Base-by-base conservation (phyloP, 2,329 filamentous ascomycete species). In the Botryotinia globosa region DNA sequence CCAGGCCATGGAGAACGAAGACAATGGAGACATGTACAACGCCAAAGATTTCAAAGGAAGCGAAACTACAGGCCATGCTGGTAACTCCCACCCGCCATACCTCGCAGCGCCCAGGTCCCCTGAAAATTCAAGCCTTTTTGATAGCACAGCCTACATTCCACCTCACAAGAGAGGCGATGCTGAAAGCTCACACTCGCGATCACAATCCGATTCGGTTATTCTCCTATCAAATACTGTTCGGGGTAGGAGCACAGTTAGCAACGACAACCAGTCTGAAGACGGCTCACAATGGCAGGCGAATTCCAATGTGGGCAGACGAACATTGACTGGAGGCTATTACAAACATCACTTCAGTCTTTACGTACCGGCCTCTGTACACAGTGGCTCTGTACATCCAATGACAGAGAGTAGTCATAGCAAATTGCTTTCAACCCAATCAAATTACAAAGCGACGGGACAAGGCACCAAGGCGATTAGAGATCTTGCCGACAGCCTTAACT, bases 1-100 rank as follows among this genome's bases (percentile, higher is more conserved):
- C 10, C 44, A 8, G 1, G 2, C 5, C 29, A 18, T 10, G 0
- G 1, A 51, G 5, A 7, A 22, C 0, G 5, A 25, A 9, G 16
- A 2, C 10, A 48, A 10, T 0, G 32, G 14, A 16, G 2, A 3
- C 18, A 14, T 12, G 1, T 7, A 45, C 18, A 9, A 7, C 4
- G n/a, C 20, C 22, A 14, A 39, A 22, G 8, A 22, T 6, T 0
- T 0, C 3, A 7, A 12, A 5, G 4, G 0, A 14, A 22, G 8
- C 3, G 1, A 10, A 58, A 34, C 16, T 14, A 14, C 0, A 1
- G 1, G n/a, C 18, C 2, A 4, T 20, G 22, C 22, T n/a, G 64
- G 37, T 6, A 7, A 34, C 4, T 7, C 8, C 3, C 0, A 2
- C 8, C 2, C 54, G 4, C 14, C 8, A 6, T 25, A 29, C 14